A percentile compares a stretch with the other conserved stretches of the same genome.
Evolutionary conservation across 164 flowering plant species (phyloP).

Genomic region (Magnolia sinica): DNA sequence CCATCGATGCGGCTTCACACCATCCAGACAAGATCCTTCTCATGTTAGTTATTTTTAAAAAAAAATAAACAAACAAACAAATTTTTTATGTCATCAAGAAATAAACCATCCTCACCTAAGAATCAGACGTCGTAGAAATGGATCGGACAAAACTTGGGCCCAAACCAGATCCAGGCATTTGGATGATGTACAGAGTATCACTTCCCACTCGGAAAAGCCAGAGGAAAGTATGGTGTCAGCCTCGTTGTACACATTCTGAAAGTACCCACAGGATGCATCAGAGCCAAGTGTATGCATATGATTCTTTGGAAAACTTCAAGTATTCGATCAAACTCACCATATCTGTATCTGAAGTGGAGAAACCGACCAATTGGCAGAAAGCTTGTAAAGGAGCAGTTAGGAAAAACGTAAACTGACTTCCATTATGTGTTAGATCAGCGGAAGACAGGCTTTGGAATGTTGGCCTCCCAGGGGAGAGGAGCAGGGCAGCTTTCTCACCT

Average conservation of each 20-base stretch:
- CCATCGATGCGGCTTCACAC: no score
- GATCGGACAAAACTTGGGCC: constrained; percentile 90
- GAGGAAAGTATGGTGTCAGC: constrained; percentile 65
- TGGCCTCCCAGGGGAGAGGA: constrained; percentile 76
- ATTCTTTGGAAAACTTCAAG: neutral
- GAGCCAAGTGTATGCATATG: neutral
- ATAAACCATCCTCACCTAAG: constrained; percentile 53
- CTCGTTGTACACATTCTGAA: constrained; percentile 55
- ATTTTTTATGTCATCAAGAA: neutral
- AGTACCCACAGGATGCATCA: constrained; percentile 7
- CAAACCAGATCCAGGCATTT: constrained; percentile 65
- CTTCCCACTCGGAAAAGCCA: constrained; percentile 81
- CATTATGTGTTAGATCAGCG: constrained; percentile 38
- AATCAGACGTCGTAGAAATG: constrained; percentile 77
- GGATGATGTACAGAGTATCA: constrained; percentile 60
- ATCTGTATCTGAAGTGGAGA: constrained; percentile 37
- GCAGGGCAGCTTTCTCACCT: constrained; percentile 80
- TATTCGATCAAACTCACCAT: constrained; percentile 39
- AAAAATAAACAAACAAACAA: no score
- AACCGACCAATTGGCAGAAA: constrained; percentile 75
- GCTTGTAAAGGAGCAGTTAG: constrained; percentile 88
- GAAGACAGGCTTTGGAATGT: constrained; percentile 37
- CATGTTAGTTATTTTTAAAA: neutral
- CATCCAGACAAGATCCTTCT: no score
- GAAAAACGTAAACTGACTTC: constrained; percentile 94